Evolutionary conservation across 169 alveolate species (phyloP), one percentile per base, ranked within the genome.

Genomic region (Plasmodium malariae): DNA sequence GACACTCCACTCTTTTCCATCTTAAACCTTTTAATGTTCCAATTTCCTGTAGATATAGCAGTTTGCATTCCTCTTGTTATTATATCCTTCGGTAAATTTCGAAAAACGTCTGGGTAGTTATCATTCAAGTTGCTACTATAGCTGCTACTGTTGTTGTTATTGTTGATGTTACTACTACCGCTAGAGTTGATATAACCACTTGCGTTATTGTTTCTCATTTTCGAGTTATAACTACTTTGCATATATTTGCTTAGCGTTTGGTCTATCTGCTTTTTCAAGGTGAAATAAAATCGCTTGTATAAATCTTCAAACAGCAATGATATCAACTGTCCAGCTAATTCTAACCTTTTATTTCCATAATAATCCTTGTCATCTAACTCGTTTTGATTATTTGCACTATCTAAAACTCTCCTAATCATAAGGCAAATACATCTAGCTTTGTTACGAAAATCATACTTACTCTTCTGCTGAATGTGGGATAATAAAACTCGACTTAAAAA

Each of bases 331-430:
- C 99, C 99, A 4, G 99, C 99, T 55, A 98, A 94, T 95, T 98
- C 99, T 76, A 99, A 95, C 88, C 99, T 96, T 95, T 99, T 99
- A 94, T 99, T 99, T 34, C 99, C 99, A 94, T 98, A 99, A 93
- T 99, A 99, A 92, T 99, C 99, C 90, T 98, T 97, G 92, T 99
- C 99, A 94, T 99, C 99, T 60, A 92, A 72, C 28, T 97, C 92
- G 36, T 97, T 98, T 74, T 97, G 98, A 54, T 96, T 94, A 92
- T 97, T 93, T 14, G 99, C 99, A 45, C 93, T 92, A 43, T 90
- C 86, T 55, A 94, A 87, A n/a, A 98, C 97, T 48, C 99, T 96
- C 88, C 99, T 94, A 14, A 98, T 98, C 99, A 99, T 99, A 37
- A 98, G 91, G 24, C 99, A 98, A 54, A 99, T 94, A 67, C 96